Base-by-base conservation (phyloP, 176 grass and related monocot species). In the Metroxylon sagu region DNA sequence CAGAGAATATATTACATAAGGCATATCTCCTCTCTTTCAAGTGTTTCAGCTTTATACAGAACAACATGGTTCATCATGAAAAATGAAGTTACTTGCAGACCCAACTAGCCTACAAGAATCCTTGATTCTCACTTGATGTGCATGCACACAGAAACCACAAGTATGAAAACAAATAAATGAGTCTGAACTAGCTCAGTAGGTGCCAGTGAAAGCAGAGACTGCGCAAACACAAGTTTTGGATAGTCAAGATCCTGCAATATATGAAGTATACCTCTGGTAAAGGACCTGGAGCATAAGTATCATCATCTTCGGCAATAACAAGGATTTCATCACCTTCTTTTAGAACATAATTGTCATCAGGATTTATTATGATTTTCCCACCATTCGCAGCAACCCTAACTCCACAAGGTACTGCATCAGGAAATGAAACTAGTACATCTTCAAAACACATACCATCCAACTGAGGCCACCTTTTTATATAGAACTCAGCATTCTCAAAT, bases 401-500 rank as follows among this genome's bases (percentile, higher is more conserved):
- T 58, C 92, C 92, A 73, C 92, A 97, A 4, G 92, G 87, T 60
- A 97, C 92, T 61, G 92, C 87, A 52, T 97, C 84, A 80, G 92
- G 81, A 66, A 97, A 97, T 76, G 92, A 91, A 58, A 97, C 65
- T 61, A 97, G 74, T 59, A 91, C 86, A 79, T 97, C 81, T 67
- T 74, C 80, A 80, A 97, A 97, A 48, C 62, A 67, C 75, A 91
- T 78, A 61, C 73, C 92, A 77, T 97, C 87, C 67, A 97, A 87
- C 74, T 97, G 74, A 48, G 83, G 78, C 92, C 92, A 97, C 51
- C 87, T 71, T 80, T 97, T 91, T 65, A 97, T 88, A 69, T 97
- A 97, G 49, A 97, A 97, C 27, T 97, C 92, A 8, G 92, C 92
- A 72, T 97, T 97, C 71, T 91, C 92, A 73, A 97, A 97, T 73